Evolutionary conservation across 140 eudicot genomes (phyloP).

Genomic region (Flaveria floridana): DNA sequence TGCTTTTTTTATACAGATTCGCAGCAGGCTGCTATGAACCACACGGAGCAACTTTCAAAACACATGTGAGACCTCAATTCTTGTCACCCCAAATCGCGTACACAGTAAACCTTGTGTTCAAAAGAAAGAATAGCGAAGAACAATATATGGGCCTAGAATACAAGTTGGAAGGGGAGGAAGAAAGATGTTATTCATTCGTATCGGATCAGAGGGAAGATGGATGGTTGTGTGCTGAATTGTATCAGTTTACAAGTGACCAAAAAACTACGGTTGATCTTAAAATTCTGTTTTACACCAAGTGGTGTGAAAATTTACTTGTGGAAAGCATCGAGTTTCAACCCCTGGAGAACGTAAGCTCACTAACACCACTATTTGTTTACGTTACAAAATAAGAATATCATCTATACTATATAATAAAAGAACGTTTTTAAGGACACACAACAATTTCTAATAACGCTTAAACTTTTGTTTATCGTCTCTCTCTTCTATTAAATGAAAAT

Average conservation of each 20-base stretch:
- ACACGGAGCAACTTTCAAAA: not conserved
- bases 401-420: no score
- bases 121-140: not conserved
- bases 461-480: no score
- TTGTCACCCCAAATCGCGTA: constrained; percentile 21
- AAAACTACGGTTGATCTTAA: not conserved
- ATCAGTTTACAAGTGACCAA: not conserved
- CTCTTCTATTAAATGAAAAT: no score
- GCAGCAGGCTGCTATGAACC: constrained; percentile 21
- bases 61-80: constrained; percentile 19
- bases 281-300: not conserved
- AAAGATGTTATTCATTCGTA: constrained; percentile 8
- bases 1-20: constrained; percentile 20
- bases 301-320: constrained; percentile 1
- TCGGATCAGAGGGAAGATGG: constrained; percentile 23
- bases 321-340: constrained; percentile 34
- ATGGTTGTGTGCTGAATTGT: constrained; percentile 18
- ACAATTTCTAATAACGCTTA: no score
- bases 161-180: constrained; percentile 12
- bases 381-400: no score
- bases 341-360: constrained; percentile 22
- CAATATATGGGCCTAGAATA: constrained; percentile 7
- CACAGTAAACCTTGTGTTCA: constrained; percentile 31
- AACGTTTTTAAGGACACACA: no score
- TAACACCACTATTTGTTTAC: not conserved